Base-by-base conservation (phyloP, 208 protist genomes). In the Acanthamoeba culbertsoni region DNA sequence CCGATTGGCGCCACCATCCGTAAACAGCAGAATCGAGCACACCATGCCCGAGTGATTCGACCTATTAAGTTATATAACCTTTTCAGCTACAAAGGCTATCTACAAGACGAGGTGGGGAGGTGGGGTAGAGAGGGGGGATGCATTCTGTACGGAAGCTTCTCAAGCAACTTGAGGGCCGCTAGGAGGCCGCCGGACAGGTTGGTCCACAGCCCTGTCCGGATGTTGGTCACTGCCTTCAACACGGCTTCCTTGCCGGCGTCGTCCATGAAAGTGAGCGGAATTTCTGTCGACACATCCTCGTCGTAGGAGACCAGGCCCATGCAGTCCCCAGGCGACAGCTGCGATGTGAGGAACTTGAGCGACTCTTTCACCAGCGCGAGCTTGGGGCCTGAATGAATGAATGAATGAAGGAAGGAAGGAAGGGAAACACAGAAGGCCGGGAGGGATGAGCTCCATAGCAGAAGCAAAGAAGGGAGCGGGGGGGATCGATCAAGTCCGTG, bases 241-340 rank as follows among this genome's bases (percentile, higher is more conserved):
- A 77, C 65, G 5, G 33, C 16, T 10, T 77, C 71, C 71, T 82
- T 82, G 71, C 71, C 71, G 14, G 23, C 35, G 40, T 82, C 71
- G n/a, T 82, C 71, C 23, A 82, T 35, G 40, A 82, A 82, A 23
- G 71, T 82, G 43, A 82, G 71, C 10, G 71, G 40, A 23, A 82
- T 51, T 14, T 82, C 71, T 35, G 71, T 82, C 23, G 71, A 28
- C 40, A 82, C 71, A 2, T 82, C 71, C n/a, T 51, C 71, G 40
- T 82, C 71, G 43, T 82, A 82, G 43, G 71, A 82, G 42, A 82
- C 71, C 23, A 82, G 71, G 8, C 71, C 71, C 71, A 82, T 82
- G 71, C 71, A 82, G 71, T 82, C 71, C 8, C 71, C 71, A 23
- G 71, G 71, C 42, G 71, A 82, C 1, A 82, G 71, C 40, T 82